phyloP scores from a whole-genome alignment of 2,329 filamentous ascomycete species.

The Aureobasidium sp. region DNA sequence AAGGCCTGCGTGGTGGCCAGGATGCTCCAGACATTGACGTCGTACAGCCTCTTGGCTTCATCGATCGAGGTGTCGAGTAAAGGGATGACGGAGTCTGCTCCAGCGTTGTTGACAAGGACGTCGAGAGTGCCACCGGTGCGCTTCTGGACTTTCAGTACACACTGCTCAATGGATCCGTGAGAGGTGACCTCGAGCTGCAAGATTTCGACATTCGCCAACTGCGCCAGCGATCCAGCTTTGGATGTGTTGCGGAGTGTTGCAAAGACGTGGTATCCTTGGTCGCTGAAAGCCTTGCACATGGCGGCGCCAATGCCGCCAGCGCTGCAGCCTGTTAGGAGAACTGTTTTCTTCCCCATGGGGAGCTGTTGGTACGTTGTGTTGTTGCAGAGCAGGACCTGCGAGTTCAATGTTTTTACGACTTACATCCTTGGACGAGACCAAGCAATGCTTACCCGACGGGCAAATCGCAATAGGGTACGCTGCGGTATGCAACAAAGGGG shows the following conservation, averaged over 20 bases:
- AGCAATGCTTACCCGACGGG: not conserved
- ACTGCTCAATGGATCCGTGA: conserved; percentile 23
- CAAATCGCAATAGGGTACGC: not conserved
- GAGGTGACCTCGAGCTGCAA: conserved; percentile 27
- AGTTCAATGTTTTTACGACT: not conserved
- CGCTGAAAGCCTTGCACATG: conserved; percentile 31
- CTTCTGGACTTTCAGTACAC: conserved; percentile 22
- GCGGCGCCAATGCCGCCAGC: conserved; percentile 34
- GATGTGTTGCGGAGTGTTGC: conserved; percentile 32
- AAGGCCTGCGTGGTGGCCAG: conserved; percentile 25
- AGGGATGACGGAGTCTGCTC: conserved; percentile 29
- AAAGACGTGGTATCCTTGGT: conserved; percentile 32
- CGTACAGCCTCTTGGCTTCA: conserved; percentile 22
- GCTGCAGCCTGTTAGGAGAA: conserved; percentile 27
- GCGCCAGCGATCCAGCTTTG: conserved; percentile 23
- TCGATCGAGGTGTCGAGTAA: conserved; percentile 20
- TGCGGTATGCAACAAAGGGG: not conserved
- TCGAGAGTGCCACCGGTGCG: conserved; percentile 26
- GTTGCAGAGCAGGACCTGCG: not conserved
- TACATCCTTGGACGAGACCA: not conserved
- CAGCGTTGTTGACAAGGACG: conserved; percentile 41
- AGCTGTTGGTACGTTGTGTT: not conserved
- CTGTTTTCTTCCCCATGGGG: conserved; percentile 1
- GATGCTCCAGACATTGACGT: conserved; percentile 27
- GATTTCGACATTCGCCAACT: conserved; percentile 21